Base-by-base conservation (phyloP, 2,329 filamentous ascomycete species). In the Apiospora pterosperma region DNA sequence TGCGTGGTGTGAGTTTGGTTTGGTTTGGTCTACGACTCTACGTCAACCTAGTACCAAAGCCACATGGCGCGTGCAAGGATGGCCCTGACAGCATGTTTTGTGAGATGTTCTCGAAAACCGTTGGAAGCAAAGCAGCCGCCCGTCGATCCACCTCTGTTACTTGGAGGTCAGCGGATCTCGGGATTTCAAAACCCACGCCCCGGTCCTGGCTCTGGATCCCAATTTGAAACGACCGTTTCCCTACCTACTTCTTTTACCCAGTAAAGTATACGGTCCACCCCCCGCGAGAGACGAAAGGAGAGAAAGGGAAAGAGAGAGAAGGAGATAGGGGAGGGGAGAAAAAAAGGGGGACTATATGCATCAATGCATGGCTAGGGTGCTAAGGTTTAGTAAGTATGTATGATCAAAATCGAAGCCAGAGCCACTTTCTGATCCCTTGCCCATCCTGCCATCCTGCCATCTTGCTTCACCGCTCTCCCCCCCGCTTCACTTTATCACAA, bases 61-160 rank as follows among this genome's bases (percentile, higher is more conserved):
- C 48, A 55, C 48, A 55, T 55, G 48, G 48, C 48, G 28, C 48
- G 48, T 55, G 28, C 48, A 55, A 55, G 48, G 48, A 55, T 55
- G 28, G 21, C 48, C 48, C 25, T 11, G 48, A 28, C 25, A 55
- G 19, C 16, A 0, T 34, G 48, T 55, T 55, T 55, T 55, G 44
- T 55, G 28, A 34, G 28, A 34, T 55, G 28, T 55, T 55, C 48
- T 55, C 48, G 48, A 55, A 55, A 55, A 55, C 48, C 48, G 48
- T 55, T 55, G 48, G 48, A 55, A 55, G 48, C 48, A 55, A 55
- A 55, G 48, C 48, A 55, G 25, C 7, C 48, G 48, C 25, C 48
- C 25, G 34, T 55, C 48, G 25, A 55, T 31, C 48, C 38, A 39
- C n/a, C 38, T 39, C 14, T 39, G 38, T n/a, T 55, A 14, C 7